Evolutionary conservation across 805 yeast genomes (phyloP).

Genomic region (Candida montana): DNA sequence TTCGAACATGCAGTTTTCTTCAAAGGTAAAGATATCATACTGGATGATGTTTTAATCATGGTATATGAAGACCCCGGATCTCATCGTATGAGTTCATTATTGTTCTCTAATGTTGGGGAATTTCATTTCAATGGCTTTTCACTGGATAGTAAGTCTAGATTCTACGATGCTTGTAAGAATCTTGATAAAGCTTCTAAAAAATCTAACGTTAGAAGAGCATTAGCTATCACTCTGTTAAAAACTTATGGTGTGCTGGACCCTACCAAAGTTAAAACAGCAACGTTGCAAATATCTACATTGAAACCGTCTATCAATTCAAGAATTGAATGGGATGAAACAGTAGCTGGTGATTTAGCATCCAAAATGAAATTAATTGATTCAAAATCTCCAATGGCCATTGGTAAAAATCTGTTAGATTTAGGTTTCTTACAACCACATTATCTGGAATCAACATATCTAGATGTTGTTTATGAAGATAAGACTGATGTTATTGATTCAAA

Average conservation of each 20-base stretch:
- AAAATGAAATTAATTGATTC: constrained; percentile 50
- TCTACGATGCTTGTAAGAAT: constrained; percentile 75
- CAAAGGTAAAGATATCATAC: constrained; percentile 41
- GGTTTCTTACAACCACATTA: constrained; percentile 52
- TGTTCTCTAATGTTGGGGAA: constrained; percentile 64
- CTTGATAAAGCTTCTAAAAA: constrained; percentile 41
- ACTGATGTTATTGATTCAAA: constrained; percentile 54
- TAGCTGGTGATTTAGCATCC: constrained; percentile 77
- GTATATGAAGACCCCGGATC: constrained; percentile 45
- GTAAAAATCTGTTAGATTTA: constrained; percentile 45
- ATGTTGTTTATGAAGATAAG: constrained; percentile 64
- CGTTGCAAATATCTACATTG: too few relatives aligned
- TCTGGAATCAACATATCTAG: constrained; percentile 54
- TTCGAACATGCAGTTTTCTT: constrained; percentile 49
- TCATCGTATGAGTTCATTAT: constrained; percentile 44
- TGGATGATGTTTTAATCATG: constrained; percentile 41
- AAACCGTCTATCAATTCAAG: constrained; percentile 11
- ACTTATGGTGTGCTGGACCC: constrained; percentile 54
- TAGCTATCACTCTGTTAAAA: constrained; percentile 70
- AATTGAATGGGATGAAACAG: constrained; percentile 69
- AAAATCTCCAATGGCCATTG: constrained; percentile 51
- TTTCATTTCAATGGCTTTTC: constrained; percentile 54
- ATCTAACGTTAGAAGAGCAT: constrained; percentile 62
- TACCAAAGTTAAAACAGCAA: constrained; percentile 11
- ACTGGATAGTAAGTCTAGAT: constrained; percentile 55